Conservation (phyloP, 2,329 filamentous ascomycete species). For the Nemania bipapillata region DNA sequence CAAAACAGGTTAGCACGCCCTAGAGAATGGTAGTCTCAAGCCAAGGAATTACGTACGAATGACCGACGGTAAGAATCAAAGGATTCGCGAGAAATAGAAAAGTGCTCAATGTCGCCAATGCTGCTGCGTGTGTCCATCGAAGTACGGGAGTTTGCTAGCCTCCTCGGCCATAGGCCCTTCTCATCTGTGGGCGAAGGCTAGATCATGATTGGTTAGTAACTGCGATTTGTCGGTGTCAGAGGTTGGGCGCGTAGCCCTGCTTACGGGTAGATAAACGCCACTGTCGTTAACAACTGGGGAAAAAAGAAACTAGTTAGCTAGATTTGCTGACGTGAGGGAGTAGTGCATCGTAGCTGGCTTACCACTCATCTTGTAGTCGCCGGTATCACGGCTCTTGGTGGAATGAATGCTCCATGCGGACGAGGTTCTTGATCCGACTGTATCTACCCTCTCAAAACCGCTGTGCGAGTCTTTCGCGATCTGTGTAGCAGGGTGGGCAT, state of each 20-base stretch:
- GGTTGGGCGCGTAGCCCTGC: constrained; percentile 45
- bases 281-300: constrained; percentile 95
- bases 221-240: constrained; percentile 17
- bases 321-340: constrained; percentile 4
- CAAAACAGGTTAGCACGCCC: constrained; percentile 22
- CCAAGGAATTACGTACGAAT: constrained; percentile 73
- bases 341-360: constrained; percentile 52
- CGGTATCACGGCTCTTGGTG: constrained; percentile 69
- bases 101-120: constrained; percentile 86
- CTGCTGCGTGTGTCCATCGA: constrained; percentile 67
- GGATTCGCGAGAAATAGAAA: constrained; percentile 94
- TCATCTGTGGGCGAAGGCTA: constrained; percentile 91
- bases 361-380: constrained; percentile 85
- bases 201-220: constrained; percentile 45
- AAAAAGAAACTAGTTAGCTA: constrained; percentile 38
- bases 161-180: constrained; percentile 78
- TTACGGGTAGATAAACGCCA: constrained; percentile 91
- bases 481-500: constrained; percentile 56
- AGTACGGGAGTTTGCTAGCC: constrained; percentile 62
- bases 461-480: constrained; percentile 57
- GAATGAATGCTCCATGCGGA: constrained; percentile 71
- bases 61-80: constrained; percentile 97
- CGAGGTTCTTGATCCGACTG: constrained; percentile 70
- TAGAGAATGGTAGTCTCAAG: neutral
- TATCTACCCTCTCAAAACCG: constrained; percentile 71